A percentile compares a stretch with the other conserved stretches of the same genome.
These are phyloP conservation scores for Balansia obtecta DNA, from an alignment of 2,329 filamentous ascomycete genomes.

Conservation along the genomic window DNA sequence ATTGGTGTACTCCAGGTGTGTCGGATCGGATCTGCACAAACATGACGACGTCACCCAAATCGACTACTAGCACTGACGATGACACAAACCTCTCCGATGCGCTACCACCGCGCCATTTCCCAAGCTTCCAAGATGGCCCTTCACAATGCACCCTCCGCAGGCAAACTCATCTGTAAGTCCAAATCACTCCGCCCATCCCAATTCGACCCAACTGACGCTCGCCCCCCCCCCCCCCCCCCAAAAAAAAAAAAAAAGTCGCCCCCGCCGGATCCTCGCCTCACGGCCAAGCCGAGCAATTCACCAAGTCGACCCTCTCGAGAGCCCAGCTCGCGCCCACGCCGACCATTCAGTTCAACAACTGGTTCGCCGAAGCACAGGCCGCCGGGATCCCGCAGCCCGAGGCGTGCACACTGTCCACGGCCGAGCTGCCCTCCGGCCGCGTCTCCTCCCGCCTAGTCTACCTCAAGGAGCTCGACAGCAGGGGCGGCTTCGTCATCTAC, in stretches of 20 bases:
- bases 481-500: slow-evolving; percentile 77
- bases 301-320: slow-evolving; percentile 44
- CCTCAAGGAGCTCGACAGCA: slow-evolving; percentile 79
- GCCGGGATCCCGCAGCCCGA: slow-evolving; percentile 62
- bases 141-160: slow-evolving; percentile 17
- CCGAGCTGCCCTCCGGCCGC: slow-evolving; percentile 67
- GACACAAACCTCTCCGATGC: slow-evolving; percentile 11
- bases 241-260: slow-evolving; percentile 34
- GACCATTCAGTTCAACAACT: slow-evolving; percentile 73
- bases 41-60: no score
- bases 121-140: slow-evolving; percentile 30
- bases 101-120: slow-evolving; percentile 10
- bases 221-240: no score
- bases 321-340: slow-evolving; percentile 52
- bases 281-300: slow-evolving; percentile 66
- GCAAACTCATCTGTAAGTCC: slow-evolving; percentile 38
- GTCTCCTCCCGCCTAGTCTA: slow-evolving; percentile 83
- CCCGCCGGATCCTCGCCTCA: slow-evolving; percentile 46
- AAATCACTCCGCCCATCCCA: no score
- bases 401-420: slow-evolving; percentile 78
- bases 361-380: slow-evolving; percentile 66
- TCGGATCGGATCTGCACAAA: no score
- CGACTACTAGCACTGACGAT: no score
- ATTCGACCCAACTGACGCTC: no score
- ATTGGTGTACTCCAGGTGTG: no score